Evolutionary conservation across 2,329 filamentous ascomycete genomes (phyloP), one percentile per base, ranked within the genome.

Genomic region (Alternaria conjuncta): DNA sequence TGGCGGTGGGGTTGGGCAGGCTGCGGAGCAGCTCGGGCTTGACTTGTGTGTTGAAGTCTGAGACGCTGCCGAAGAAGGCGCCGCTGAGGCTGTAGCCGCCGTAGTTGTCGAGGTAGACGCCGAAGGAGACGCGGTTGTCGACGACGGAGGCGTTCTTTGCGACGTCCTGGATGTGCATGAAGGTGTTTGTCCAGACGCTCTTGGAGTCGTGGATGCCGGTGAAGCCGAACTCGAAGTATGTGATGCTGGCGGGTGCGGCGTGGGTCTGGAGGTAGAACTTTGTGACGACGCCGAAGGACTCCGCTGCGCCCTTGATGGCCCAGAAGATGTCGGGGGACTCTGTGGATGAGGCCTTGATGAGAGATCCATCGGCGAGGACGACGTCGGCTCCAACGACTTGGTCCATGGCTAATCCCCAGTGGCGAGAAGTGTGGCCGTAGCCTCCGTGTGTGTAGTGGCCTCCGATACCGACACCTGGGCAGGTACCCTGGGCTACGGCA

Each of bases 401-500:
- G 50, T 80, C 78, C 69, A 80, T 73, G 25, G 78, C 76, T 36
- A 80, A 61, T 58, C 78, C 78, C 72, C 75, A 79, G 53, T 73
- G 71, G 43, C 77, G 76, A 8, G 73, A 77, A n/a, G 74, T 74
- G 43, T 77, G 75, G 18, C 78, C 73, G 56, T 79, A 80, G 8
- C 77, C 76, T 28, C 78, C 78, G 56, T 80, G 78, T 0, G 76
- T 79, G 60, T 72, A 75, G 61, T 80, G 78, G 1, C 78, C 78
- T 57, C 78, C 78, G 21, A 79, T 74, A n/a, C 78, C 78, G 43
- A 80, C 78, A 36, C 77, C 84, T 4, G 85, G 84, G 65, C 85
- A 87, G 1, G 84, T 85, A n/a, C 85, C 85, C 53, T 87, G 85
- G 25, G 82, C 78, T 5, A 87, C 75, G 3, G 82, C 84, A 56